Evolutionary conservation across 139 green algal genomes (phyloP).

Genomic region (Yamagishiella unicocca): DNA sequence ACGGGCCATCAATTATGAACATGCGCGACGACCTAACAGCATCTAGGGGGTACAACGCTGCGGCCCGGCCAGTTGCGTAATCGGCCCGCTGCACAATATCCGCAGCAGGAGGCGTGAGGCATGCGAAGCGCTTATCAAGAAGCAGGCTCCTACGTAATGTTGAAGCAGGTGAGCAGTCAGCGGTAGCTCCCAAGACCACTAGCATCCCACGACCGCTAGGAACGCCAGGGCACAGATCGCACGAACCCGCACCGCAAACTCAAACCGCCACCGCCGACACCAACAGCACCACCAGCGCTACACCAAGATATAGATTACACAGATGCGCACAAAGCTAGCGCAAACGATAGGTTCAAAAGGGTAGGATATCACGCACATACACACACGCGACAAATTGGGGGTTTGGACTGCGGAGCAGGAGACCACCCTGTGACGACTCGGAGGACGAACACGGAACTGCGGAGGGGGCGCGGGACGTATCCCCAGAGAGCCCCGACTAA

Average conservation of each 20-base stretch:
- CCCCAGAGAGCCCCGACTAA: too few species aligned
- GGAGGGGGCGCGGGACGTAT: too few species aligned
- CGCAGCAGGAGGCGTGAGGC: not conserved
- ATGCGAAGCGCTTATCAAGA: too few species aligned
- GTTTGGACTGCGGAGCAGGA: not conserved
- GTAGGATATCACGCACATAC: not conserved
- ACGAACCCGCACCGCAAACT: not conserved
- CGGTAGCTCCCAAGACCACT: too few species aligned
- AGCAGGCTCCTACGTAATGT: too few species aligned
- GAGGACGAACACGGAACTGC: not conserved
- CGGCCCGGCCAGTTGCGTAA: not conserved
- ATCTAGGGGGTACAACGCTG: not conserved
- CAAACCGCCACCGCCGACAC: not conserved
- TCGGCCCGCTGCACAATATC: not conserved
- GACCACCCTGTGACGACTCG: not conserved
- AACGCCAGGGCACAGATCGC: not conserved
- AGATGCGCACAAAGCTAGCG: not conserved
- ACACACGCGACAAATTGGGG: not conserved
- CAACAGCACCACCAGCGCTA: not conserved
- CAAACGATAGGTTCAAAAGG: not conserved
- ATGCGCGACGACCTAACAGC: not conserved
- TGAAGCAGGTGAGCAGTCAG: too few species aligned
- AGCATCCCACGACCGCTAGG: not conserved
- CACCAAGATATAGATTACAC: constrained; percentile 1
- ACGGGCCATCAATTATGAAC: constrained; percentile 8